Conservation (phyloP, 306 rosid species). For the Quercus alba region DNA sequence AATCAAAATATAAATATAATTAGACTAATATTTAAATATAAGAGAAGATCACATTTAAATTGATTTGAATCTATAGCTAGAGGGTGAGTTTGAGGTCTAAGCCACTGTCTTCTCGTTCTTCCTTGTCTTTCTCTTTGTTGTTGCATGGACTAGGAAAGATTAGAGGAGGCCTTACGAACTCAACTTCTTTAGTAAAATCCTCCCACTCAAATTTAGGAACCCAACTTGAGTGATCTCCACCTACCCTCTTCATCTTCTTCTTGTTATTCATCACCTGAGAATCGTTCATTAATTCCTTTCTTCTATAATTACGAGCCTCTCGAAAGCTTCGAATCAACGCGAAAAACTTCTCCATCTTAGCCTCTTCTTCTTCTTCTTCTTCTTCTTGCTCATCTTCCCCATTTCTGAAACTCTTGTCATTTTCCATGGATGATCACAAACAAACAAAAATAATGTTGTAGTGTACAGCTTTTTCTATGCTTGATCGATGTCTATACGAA, state of each 20-base stretch:
- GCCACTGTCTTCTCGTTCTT: not conserved
- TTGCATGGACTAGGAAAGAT: conserved; percentile 5
- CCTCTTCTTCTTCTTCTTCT: conserved; percentile 15
- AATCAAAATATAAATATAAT: too few relatives aligned
- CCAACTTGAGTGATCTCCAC: not conserved
- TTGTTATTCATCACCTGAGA: not conserved
- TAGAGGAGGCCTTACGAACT: conserved; percentile 16
- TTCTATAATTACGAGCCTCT: conserved; percentile 30
- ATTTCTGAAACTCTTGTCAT: not conserved
- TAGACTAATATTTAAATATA: too few relatives aligned
- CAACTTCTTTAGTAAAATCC: conserved; percentile 36
- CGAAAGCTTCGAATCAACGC: conserved; percentile 39
- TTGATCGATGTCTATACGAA: too few relatives aligned
- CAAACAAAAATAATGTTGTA: not conserved
- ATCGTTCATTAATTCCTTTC: conserved; percentile 22
- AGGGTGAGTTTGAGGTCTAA: conserved; percentile 48
- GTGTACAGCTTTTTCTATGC: too few relatives aligned
- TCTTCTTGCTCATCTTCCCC: not conserved
- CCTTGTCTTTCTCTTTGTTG: not conserved
- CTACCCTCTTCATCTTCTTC: conserved; percentile 16
- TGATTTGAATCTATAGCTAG: not conserved
- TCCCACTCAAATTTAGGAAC: conserved; percentile 34
- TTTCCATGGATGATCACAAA: not conserved
- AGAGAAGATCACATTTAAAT: too few relatives aligned
- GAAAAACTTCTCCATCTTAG: conserved; percentile 44